Conservation (phyloP, 2,329 filamentous ascomycete species). For the Metarhizium humberi region DNA sequence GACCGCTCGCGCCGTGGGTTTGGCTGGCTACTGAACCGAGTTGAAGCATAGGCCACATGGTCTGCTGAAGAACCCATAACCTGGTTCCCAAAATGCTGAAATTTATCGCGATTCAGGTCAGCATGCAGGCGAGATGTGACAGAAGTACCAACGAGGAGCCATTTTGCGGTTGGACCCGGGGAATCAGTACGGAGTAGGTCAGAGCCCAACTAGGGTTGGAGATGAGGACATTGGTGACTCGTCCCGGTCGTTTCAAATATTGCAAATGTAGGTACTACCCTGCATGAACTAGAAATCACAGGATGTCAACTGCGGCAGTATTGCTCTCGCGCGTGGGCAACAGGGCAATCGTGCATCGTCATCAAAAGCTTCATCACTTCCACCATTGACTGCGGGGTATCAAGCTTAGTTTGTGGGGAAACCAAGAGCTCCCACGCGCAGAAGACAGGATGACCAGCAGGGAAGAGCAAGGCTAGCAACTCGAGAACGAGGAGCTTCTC, state of each 20-base stretch:
- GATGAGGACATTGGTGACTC: too few species aligned
- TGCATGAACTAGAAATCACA: neutral
- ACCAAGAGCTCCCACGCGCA: neutral
- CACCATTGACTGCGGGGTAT: neutral
- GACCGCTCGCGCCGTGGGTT: too few species aligned
- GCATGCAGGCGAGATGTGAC: conserved; percentile 2
- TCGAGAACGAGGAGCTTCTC: neutral
- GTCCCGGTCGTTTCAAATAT: too few species aligned
- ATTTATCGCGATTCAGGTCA: neutral
- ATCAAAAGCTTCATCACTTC: neutral
- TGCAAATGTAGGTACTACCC: neutral
- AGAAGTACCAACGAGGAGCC: neutral
- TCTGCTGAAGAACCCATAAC: neutral
- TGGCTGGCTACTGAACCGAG: too few species aligned
- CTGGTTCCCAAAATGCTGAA: neutral
- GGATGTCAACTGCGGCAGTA: neutral
- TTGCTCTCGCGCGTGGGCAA: too few species aligned
- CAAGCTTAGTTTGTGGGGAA: neutral
- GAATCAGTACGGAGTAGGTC: too few species aligned
- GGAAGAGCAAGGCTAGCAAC: neutral
- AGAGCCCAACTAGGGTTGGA: too few species aligned
- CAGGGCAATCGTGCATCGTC: too few species aligned
- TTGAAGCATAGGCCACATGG: too few species aligned
- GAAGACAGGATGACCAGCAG: neutral
- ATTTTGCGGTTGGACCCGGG: neutral